Percentiles rank a stretch among this genome's conserved stretches.
Evolutionary conservation across 768 basidiomycete genomes (phyloP).

Genomic region (Cyclocybe aegerita): DNA sequence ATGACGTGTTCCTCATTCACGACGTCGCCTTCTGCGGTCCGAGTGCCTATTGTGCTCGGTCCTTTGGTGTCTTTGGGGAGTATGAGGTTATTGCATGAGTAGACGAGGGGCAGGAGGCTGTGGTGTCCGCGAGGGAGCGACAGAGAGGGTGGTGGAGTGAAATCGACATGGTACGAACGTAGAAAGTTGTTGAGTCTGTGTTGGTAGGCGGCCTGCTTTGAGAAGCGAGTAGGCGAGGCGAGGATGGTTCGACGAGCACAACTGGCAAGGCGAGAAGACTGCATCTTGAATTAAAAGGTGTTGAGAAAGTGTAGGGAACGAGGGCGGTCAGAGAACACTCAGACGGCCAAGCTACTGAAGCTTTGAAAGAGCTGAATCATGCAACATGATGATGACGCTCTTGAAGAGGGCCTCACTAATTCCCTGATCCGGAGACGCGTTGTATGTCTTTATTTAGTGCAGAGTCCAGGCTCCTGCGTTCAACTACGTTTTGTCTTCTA

Average conservation of each 20-base stretch:
- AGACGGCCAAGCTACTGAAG: too few species aligned
- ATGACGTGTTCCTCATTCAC: slow-evolving; percentile 23
- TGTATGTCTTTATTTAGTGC: neutral
- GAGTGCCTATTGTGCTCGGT: slow-evolving; percentile 17
- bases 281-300: too few species aligned
- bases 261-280: too few species aligned
- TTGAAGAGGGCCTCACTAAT: too few species aligned
- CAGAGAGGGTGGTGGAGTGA: slow-evolving; percentile 17
- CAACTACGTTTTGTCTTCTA: neutral
- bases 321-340: too few species aligned
- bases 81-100: slow-evolving; percentile 28
- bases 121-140: slow-evolving; percentile 20
- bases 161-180: slow-evolving; percentile 16
- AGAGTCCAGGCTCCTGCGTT: neutral
- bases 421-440: neutral
- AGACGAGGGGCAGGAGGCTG: slow-evolving; percentile 24
- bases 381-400: too few species aligned
- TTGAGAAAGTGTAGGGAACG: too few species aligned
- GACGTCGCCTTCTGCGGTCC: slow-evolving; percentile 17
- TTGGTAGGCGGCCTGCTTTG: neutral
- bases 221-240: neutral
- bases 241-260: too few species aligned
- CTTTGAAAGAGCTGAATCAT: too few species aligned
- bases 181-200: neutral
- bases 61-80: slow-evolving; percentile 21